Evolutionary conservation across 768 basidiomycete species (phyloP).

Genomic region (Tricholoma bakamatsutake): DNA sequence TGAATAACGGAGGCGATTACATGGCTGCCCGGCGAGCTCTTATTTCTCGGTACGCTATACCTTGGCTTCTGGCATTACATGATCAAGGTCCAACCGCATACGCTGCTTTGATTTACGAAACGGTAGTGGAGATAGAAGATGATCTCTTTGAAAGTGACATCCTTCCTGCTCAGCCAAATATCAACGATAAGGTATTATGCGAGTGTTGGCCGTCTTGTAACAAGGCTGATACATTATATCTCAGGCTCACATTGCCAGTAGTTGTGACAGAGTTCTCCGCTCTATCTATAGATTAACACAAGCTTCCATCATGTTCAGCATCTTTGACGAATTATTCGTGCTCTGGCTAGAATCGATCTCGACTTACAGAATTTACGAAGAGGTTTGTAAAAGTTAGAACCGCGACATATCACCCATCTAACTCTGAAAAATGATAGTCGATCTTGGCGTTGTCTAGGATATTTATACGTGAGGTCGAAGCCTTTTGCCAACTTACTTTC

Average conservation of each 20-base stretch:
- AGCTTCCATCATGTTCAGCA: constrained; percentile 45
- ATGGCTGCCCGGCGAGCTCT: constrained; percentile 52
- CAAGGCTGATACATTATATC: neutral
- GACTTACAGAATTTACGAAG: constrained; percentile 23
- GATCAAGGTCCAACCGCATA: constrained; percentile 53
- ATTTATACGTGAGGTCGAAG: constrained; percentile 49
- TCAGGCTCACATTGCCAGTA: constrained; percentile 1
- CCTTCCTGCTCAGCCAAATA: constrained; percentile 1
- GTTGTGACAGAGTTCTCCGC: constrained; percentile 41
- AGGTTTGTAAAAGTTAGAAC: constrained; percentile 28
- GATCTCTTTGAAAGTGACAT: constrained; percentile 10
- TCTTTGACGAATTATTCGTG: constrained; percentile 53
- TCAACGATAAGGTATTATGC: constrained; percentile 10
- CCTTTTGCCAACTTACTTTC: constrained; percentile 32
- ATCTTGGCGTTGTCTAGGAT: constrained; percentile 50
- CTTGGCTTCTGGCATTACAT: constrained; percentile 70
- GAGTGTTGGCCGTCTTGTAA: neutral
- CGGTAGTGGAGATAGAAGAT: constrained; percentile 43
- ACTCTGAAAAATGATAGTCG: constrained; percentile 28
- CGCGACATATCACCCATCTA: neutral
- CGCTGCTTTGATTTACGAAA: constrained; percentile 44
- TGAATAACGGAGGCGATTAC: constrained; percentile 67
- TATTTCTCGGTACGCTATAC: constrained; percentile 47
- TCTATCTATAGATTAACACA: constrained; percentile 51
- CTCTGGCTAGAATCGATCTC: constrained; percentile 51